Evolutionary conservation across 306 rosid genomes (phyloP), one percentile per base, ranked within the genome.

Genomic region (Rosa chinensis): DNA sequence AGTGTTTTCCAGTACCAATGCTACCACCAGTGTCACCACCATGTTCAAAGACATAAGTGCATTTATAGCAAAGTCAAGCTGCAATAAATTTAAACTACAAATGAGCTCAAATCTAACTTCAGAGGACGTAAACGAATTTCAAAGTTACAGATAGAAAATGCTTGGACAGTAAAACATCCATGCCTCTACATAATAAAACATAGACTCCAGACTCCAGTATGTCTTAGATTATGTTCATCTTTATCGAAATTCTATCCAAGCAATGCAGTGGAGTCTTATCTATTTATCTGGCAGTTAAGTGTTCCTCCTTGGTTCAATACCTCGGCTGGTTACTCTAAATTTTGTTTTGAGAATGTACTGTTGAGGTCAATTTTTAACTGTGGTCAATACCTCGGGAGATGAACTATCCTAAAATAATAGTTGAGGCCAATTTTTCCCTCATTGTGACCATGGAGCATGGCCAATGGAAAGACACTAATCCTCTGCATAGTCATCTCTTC

Each of bases 31-130:
- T 13, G 98, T 95, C 76, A 95, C 96, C 81, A 95, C 97, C 99
- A 91, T 92, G 93, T 91, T 95, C 95, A 92, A 47, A 40, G 97
- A 95, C 96, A 95, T 69, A 48, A 92, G 88, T 17, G 86, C 97
- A 76, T 95, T 95, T 84, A 92, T 49, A 12, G 92, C 92, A 80
- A 92, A 95, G 84, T 95, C 99, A 82, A 95, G 83, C 99, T 93
- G 88, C 72, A 72, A 73, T 45, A 80, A 76, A 74, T 82, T 72
- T 21, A 56, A 82, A 7, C 68, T 20, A 42, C 63, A 40, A 50
- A 78, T 90, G 56, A 89, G 84, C 85, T 66, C 64, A 56, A 40
- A 56, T 47, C 47, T 74, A 14, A 42, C 37, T 8, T 39, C 45
- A 77, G 23, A 56, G 45, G n/a, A 70, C 47, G 0, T 21, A 50